Evolutionary conservation across 352 stramenopile species (phyloP).

Genomic region (Pythium monospermum): DNA sequence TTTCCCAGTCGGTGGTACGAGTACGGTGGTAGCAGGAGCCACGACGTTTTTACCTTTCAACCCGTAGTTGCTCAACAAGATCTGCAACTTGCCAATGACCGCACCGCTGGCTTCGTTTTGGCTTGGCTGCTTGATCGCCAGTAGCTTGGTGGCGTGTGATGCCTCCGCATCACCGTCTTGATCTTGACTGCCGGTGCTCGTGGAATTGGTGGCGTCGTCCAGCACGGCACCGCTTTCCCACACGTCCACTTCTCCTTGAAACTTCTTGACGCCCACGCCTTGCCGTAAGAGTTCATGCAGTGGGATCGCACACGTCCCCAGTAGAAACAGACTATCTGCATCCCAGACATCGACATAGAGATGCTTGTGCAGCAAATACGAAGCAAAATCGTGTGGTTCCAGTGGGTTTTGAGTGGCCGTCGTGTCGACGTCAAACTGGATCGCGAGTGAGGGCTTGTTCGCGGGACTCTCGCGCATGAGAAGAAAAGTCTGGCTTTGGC

Average conservation of each 20-base stretch:
- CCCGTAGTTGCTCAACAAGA: conserved; percentile 88
- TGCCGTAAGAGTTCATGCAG: conserved; percentile 88
- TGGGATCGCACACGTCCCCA: conserved; percentile 83
- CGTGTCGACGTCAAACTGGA: conserved; percentile 79
- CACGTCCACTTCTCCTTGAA: conserved; percentile 71
- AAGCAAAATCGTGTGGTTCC: conserved; percentile 75
- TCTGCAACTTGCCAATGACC: conserved; percentile 67
- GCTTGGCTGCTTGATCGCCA: neutral
- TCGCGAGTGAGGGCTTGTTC: conserved; percentile 60
- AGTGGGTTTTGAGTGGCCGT: conserved; percentile 43
- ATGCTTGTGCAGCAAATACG: conserved; percentile 82
- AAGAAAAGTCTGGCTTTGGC: conserved; percentile 35
- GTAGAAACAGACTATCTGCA: conserved; percentile 84
- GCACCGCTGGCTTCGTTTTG: neutral
- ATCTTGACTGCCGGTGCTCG: neutral
- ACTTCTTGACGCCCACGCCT: conserved; percentile 86
- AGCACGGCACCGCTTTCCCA: conserved; percentile 4
- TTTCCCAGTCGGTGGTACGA: too few species aligned
- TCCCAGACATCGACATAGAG: conserved; percentile 94
- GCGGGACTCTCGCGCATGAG: conserved; percentile 56
- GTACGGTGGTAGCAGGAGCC: neutral
- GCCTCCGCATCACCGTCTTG: neutral
- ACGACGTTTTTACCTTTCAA: conserved; percentile 32
- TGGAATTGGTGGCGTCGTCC: neutral
- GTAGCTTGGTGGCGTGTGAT: neutral